Evolutionary conservation across 345 rosid species (phyloP), one percentile per base, ranked within the genome.

Genomic region (Rhodomyrtus tomentosa): DNA sequence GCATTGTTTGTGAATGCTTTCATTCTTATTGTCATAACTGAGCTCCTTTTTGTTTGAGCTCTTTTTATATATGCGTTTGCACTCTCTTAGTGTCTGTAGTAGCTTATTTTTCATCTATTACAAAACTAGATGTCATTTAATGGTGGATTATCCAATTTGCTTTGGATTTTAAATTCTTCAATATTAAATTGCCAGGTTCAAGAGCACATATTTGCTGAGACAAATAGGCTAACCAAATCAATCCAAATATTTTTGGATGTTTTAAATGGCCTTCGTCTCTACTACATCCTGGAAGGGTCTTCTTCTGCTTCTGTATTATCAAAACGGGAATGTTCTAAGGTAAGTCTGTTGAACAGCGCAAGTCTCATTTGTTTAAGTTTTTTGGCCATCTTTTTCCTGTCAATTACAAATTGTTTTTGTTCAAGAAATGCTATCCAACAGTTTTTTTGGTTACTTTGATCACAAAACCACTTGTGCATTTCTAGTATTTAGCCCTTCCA

Each of bases 191-290:
- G 80, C 50, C 95, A 96, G 99, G 96, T 93, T 82, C 90, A 93
- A 93, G 87, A 91, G 76, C 92, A 92, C 89, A 90, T 96, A 91
- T 93, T 96, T 86, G 85, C 88, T 10, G 93, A 92, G 81, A 91
- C 95, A 22, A 96, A 96, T 89, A 89, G 88, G 88, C 88, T 92
- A 89, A 92, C 91, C 85, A 96, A 95, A 87, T 96, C 99, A 79
- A 94, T 94, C 86, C 99, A 93, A 93, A 90, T 96, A 84, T 90
- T 95, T 88, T 83, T 96, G 90, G 91, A 89, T 88, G 92, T 89
- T 84, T 95, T 96, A 82, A 95, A 96, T 90, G 97, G 95, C 88
- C 98, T 96, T 88, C 96, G 98, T 45, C 84, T 89, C 83, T 93
- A 92, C 84, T 88, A 93, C 89, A 93, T 93, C 85, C 88, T 88